phyloP scores from a whole-genome alignment of 768 basidiomycete species.

The Lactifluus hygrophoroides region DNA sequence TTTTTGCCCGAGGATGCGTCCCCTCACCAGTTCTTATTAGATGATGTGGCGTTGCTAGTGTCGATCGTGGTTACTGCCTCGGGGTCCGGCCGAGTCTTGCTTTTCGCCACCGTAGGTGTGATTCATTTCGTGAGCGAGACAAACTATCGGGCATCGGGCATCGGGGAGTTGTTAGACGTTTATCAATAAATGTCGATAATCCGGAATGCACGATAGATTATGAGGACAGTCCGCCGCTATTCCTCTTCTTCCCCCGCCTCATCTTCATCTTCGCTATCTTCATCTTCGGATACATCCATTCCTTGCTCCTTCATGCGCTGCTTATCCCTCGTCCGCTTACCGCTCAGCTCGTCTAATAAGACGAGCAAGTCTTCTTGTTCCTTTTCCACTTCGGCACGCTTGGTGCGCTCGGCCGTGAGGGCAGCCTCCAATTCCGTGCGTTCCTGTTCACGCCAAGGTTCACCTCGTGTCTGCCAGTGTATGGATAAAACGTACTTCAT shows the following conservation, averaged over 20 bases:
- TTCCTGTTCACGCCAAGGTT: slow-evolving; percentile 22
- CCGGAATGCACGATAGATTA: not conserved
- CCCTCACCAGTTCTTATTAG: too few relatives aligned
- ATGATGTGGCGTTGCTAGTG: too few relatives aligned
- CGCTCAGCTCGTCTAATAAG: slow-evolving; percentile 82
- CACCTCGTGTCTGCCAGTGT: not conserved
- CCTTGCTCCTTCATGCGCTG: slow-evolving; percentile 60
- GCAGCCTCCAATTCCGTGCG: slow-evolving; percentile 46
- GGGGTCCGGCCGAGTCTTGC: too few relatives aligned
- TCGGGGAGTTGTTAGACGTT: too few relatives aligned
- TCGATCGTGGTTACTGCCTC: too few relatives aligned
- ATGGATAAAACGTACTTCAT: slow-evolving; percentile 4
- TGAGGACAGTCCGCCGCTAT: not conserved
- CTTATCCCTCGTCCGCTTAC: slow-evolving; percentile 83
- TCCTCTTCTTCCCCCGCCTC: slow-evolving; percentile 27
- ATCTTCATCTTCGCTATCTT: slow-evolving; percentile 63
- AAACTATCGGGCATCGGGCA: too few relatives aligned
- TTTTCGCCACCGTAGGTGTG: too few relatives aligned
- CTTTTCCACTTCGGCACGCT: slow-evolving; percentile 79
- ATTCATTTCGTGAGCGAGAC: too few relatives aligned
- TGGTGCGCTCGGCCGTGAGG: slow-evolving; percentile 48
- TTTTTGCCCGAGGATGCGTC: too few relatives aligned
- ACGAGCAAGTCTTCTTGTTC: slow-evolving; percentile 96
- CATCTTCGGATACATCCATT: slow-evolving; percentile 89
- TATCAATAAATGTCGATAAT: too few relatives aligned